Evolutionary conservation across 352 stramenopile genomes (phyloP).

Genomic region (Globisporangium yorkense): DNA sequence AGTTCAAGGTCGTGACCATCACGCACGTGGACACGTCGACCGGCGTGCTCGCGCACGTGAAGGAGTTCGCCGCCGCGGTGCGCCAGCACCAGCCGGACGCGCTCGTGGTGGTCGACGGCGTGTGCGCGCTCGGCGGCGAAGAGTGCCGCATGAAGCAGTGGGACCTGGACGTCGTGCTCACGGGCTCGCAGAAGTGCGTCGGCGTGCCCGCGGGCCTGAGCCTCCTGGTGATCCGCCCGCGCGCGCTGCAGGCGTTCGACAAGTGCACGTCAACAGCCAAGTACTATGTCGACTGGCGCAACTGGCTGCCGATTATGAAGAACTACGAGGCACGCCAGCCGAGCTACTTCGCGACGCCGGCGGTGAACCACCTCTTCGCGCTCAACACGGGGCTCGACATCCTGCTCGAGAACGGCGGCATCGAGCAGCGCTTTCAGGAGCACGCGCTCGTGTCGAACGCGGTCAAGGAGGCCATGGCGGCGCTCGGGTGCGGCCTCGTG

Average conservation of each 20-base stretch:
- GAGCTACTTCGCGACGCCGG: slow-evolving; percentile 74
- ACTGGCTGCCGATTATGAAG: slow-evolving; percentile 83
- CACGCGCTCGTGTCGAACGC: slow-evolving; percentile 51
- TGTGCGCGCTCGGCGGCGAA: slow-evolving; percentile 65
- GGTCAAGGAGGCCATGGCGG: slow-evolving; percentile 62
- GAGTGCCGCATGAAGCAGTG: slow-evolving; percentile 78
- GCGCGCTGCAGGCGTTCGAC: slow-evolving; percentile 60
- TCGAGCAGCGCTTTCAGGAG: slow-evolving; percentile 73
- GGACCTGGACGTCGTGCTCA: slow-evolving; percentile 76
- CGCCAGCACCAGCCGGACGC: slow-evolving; percentile 54
- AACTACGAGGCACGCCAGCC: slow-evolving; percentile 72
- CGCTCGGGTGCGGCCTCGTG: slow-evolving; percentile 56
- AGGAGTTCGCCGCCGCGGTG: slow-evolving; percentile 49
- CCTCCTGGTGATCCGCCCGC: slow-evolving; percentile 58
- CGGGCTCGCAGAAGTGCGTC: slow-evolving; percentile 75
- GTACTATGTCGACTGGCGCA: slow-evolving; percentile 77
- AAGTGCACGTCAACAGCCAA: slow-evolving; percentile 44
- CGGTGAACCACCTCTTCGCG: slow-evolving; percentile 74
- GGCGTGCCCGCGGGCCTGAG: slow-evolving; percentile 62
- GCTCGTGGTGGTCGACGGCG: slow-evolving; percentile 62
- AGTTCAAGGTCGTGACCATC: slow-evolving; percentile 69
- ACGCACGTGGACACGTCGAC: slow-evolving; percentile 79
- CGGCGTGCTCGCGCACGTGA: slow-evolving; percentile 53
- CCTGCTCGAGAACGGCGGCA: slow-evolving; percentile 64
- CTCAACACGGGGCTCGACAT: slow-evolving; percentile 65